A percentile compares a stretch with the other conserved stretches of the same genome.
Evolutionary conservation across 345 rosid genomes (phyloP).

Genomic region (Aquilaria malaccensis): DNA sequence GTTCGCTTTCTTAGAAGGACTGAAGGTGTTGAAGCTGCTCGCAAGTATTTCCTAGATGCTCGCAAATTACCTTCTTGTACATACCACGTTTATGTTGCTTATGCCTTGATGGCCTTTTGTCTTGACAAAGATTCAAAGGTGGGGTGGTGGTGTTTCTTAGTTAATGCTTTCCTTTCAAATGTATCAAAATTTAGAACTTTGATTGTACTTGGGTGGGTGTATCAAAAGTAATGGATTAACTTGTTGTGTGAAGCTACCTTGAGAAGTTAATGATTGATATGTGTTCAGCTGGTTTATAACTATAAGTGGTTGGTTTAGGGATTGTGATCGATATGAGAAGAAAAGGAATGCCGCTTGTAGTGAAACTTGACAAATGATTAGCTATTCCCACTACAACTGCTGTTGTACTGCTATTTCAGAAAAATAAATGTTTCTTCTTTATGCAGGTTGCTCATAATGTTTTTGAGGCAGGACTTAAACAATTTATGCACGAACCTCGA

Average conservation of each 20-base stretch:
- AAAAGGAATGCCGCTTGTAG: too few relatives aligned
- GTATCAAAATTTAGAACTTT: not conserved
- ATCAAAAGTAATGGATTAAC: too few relatives aligned
- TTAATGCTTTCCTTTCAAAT: constrained; percentile 1
- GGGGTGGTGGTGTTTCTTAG: constrained; percentile 1
- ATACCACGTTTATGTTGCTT: constrained; percentile 89
- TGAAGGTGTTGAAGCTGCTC: constrained; percentile 95
- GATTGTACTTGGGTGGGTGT: too few relatives aligned
- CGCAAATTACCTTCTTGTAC: constrained; percentile 79
- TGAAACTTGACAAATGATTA: too few relatives aligned
- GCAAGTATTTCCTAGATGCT: constrained; percentile 86
- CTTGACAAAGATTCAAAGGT: constrained; percentile 95
- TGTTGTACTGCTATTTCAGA: too few relatives aligned
- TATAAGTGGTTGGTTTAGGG: too few relatives aligned
- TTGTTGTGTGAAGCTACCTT: too few relatives aligned
- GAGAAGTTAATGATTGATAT: too few relatives aligned
- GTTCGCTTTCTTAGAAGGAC: constrained; percentile 83
- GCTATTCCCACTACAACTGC: too few relatives aligned
- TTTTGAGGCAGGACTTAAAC: constrained; percentile 88
- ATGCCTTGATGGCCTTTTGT: constrained; percentile 85
- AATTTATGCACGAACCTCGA: constrained; percentile 86
- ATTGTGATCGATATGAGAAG: too few relatives aligned
- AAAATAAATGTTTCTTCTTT: constrained; percentile 9
- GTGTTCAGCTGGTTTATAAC: too few relatives aligned
- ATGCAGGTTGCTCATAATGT: constrained; percentile 85